Evolutionary conservation across 306 rosid genomes (phyloP).

Genomic region (Datisca glomerata): DNA sequence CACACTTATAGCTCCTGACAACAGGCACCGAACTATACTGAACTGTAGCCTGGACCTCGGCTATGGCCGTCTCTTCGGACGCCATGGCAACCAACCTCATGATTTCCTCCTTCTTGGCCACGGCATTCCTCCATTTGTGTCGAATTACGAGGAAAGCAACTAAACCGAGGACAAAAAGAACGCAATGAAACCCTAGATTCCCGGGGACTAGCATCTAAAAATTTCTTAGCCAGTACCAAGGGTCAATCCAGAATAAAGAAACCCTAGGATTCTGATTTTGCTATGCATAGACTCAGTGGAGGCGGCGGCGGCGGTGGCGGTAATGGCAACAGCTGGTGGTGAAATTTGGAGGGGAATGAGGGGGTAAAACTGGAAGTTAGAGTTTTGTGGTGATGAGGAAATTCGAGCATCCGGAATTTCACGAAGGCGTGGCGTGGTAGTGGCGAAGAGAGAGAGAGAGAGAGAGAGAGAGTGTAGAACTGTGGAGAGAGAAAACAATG

Average conservation of each 20-base stretch:
- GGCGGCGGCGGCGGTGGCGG: background rate
- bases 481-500: background rate
- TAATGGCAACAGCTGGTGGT: background rate
- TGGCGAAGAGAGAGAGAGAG: background rate
- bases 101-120: conserved; percentile 33
- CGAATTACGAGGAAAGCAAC: conserved; percentile 27
- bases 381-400: background rate
- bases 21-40: conserved; percentile 7
- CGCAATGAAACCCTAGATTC: conserved; percentile 46
- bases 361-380: conserved; percentile 4
- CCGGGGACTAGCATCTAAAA: conserved; percentile 21
- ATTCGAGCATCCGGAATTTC: conserved; percentile 4
- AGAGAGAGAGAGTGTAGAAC: background rate
- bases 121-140: conserved; percentile 32
- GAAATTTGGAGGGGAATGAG: background rate
- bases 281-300: conserved; percentile 28
- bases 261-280: conserved; percentile 23
- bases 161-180: conserved; percentile 19
- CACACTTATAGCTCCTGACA: conserved; percentile 25
- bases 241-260: conserved; percentile 34
- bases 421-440: background rate
- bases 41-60: conserved; percentile 18
- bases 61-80: conserved; percentile 27
- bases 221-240: conserved; percentile 31
- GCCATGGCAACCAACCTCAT: conserved; percentile 24